phyloP scores from a whole-genome alignment of 768 basidiomycete genomes.

The Mycena latifolia region DNA sequence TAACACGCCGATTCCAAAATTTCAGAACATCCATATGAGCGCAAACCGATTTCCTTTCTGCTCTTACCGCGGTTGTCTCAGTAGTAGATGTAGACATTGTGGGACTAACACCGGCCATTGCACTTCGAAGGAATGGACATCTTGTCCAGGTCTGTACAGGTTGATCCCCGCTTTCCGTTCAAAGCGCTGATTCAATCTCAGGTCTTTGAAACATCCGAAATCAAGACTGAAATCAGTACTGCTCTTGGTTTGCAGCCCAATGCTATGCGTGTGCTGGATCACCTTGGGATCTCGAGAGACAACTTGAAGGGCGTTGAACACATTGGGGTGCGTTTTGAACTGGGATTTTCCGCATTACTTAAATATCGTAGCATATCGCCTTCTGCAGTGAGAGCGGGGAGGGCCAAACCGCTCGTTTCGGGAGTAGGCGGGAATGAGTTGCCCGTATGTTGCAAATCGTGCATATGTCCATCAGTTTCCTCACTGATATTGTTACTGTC shows the following conservation, averaged over 20 bases:
- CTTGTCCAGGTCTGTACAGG: neutral
- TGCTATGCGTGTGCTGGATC: neutral
- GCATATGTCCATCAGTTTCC: too few species aligned
- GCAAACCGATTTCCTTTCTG: neutral
- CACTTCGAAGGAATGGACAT: neutral
- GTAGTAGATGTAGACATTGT: neutral
- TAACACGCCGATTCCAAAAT: too few species aligned
- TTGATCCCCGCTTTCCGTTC: neutral
- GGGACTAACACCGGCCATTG: constrained; percentile 1
- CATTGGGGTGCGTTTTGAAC: neutral
- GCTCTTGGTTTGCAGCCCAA: constrained; percentile 2
- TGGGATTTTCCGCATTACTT: neutral
- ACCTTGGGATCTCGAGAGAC: neutral
- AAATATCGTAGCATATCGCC: neutral
- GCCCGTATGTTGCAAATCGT: too few species aligned
- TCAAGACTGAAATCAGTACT: constrained; percentile 2
- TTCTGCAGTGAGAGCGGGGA: neutral
- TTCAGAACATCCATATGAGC: too few species aligned
- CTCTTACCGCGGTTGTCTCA: neutral
- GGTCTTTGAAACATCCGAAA: constrained; percentile 9
- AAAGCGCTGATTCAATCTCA: neutral
- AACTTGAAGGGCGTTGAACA: neutral
- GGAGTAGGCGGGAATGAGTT: too few species aligned
- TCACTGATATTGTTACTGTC: neutral
- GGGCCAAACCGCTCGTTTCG: neutral